These are phyloP conservation scores for Thymus quinquecostatus DNA, from an alignment of 257 asterid genomes.

Conservation along the genomic window DNA sequence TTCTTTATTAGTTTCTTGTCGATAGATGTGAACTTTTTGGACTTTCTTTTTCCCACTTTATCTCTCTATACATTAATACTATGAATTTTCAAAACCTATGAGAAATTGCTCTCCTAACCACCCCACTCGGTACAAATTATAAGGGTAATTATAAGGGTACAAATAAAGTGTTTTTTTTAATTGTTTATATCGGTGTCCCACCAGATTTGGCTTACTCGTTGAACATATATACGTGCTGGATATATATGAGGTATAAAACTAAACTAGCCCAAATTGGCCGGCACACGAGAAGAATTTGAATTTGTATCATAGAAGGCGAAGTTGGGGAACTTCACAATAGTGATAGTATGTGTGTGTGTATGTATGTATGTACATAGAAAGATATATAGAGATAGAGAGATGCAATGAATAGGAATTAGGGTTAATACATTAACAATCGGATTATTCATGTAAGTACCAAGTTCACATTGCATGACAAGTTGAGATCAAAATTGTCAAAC, in stretches of 20 bases:
- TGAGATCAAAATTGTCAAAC: conserved; percentile 14
- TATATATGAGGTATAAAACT: too few species aligned
- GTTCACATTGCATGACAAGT: conserved; percentile 16
- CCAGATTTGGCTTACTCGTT: too few species aligned
- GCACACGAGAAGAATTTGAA: too few species aligned
- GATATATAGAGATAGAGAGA: not conserved
- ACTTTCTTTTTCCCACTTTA: not conserved
- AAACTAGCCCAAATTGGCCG: too few species aligned
- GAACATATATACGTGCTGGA: too few species aligned
- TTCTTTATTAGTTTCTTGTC: not conserved
- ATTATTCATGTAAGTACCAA: not conserved
- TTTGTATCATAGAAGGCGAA: conserved; percentile 15
- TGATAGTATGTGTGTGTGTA: not conserved
- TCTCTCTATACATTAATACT: not conserved
- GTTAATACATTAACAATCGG: not conserved
- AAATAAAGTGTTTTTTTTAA: too few species aligned
- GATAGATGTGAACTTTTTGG: conserved; percentile 38
- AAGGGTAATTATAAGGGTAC: too few species aligned
- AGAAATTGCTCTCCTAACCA: not conserved
- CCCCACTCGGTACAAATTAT: conserved; percentile 11
- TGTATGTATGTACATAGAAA: too few species aligned
- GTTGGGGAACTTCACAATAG: conserved; percentile 43
- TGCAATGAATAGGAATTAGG: not conserved
- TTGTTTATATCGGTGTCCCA: too few species aligned
- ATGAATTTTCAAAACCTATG: not conserved